These are phyloP conservation scores for Wakefieldia striispora DNA, from an alignment of 768 basidiomycete species.

Conservation along the genomic window DNA sequence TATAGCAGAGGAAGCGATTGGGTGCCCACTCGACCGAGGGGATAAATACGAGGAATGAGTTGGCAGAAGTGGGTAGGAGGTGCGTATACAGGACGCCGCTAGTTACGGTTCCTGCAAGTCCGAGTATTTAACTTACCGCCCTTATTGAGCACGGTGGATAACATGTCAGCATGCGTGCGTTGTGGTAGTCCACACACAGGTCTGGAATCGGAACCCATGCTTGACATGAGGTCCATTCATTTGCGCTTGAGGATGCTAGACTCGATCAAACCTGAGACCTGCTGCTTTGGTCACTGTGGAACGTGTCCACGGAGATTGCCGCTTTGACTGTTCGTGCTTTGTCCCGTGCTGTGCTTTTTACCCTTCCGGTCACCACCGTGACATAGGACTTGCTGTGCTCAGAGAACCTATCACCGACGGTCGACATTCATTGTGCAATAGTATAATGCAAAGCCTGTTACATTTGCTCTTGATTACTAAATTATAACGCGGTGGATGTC, in stretches of 20 bases:
- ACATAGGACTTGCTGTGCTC: too few relatives aligned
- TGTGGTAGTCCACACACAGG: conserved; percentile 22
- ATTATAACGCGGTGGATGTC: too few relatives aligned
- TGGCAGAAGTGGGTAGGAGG: background rate
- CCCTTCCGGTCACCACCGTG: too few relatives aligned
- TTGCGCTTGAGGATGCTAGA: conserved; percentile 5
- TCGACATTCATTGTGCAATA: too few relatives aligned
- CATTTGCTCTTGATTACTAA: background rate
- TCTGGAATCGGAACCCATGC: conserved; percentile 13
- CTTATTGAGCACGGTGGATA: conserved; percentile 2
- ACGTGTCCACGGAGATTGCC: conserved; percentile 18
- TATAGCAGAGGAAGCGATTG: background rate
- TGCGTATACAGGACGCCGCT: conserved; percentile 1
- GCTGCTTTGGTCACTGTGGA: conserved; percentile 5
- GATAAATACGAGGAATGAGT: conserved; percentile 2
- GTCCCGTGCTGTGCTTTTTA: background rate
- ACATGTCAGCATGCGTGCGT: conserved; percentile 14
- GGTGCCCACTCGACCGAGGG: conserved; percentile 2
- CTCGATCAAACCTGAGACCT: conserved; percentile 2
- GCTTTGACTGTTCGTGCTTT: conserved; percentile 9
- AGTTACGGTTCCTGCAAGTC: too few relatives aligned
- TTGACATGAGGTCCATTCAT: conserved; percentile 19
- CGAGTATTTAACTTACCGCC: conserved; percentile 26
- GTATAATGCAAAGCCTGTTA: background rate
- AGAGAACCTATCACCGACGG: too few relatives aligned